phyloP scores from a whole-genome alignment of 2,329 filamentous ascomycete genomes.

The Hymenotorrendiella dingleyae region DNA sequence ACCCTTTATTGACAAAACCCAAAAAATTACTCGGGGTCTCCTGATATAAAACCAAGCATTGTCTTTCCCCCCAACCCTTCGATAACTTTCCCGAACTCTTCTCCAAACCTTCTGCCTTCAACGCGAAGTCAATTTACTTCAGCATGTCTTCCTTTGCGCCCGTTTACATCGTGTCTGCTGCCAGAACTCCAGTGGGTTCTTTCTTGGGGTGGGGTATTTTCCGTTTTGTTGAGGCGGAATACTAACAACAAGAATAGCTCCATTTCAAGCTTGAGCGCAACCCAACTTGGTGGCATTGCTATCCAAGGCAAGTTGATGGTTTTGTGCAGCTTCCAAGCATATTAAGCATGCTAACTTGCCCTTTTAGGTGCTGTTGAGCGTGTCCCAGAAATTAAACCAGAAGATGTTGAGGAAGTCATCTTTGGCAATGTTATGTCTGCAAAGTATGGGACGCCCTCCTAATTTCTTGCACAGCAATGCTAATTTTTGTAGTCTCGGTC shows the following conservation, averaged over 20 bases:
- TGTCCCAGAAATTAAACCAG: slow-evolving; percentile 77
- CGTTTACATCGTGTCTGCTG: slow-evolving; percentile 93
- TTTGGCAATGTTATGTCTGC: slow-evolving; percentile 97
- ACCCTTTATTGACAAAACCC: too few relatives aligned
- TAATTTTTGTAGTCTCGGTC: slow-evolving; percentile 63
- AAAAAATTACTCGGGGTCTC: too few relatives aligned
- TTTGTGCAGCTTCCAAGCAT: too few relatives aligned
- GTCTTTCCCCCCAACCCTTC: not conserved
- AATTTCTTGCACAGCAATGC: not conserved
- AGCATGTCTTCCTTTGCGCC: slow-evolving; percentile 75
- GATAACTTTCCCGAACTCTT: not conserved
- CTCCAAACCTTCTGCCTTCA: too few relatives aligned
- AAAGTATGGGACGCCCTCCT: slow-evolving; percentile 51
- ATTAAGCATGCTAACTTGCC: slow-evolving; percentile 10
- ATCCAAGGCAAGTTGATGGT: slow-evolving; percentile 68
- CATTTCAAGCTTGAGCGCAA: slow-evolving; percentile 78
- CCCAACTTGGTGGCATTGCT: slow-evolving; percentile 80
- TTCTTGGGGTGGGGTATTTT: slow-evolving; percentile 87
- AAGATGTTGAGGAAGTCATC: slow-evolving; percentile 92
- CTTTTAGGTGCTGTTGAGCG: slow-evolving; percentile 69
- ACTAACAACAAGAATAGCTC: slow-evolving; percentile 50
- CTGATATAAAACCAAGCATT: too few relatives aligned
- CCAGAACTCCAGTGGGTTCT: slow-evolving; percentile 84
- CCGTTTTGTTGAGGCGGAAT: slow-evolving; percentile 12
- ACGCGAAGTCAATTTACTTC: slow-evolving; percentile 15